Conservation (phyloP, 129 eudicot species). For the Lactuca saligna region DNA sequence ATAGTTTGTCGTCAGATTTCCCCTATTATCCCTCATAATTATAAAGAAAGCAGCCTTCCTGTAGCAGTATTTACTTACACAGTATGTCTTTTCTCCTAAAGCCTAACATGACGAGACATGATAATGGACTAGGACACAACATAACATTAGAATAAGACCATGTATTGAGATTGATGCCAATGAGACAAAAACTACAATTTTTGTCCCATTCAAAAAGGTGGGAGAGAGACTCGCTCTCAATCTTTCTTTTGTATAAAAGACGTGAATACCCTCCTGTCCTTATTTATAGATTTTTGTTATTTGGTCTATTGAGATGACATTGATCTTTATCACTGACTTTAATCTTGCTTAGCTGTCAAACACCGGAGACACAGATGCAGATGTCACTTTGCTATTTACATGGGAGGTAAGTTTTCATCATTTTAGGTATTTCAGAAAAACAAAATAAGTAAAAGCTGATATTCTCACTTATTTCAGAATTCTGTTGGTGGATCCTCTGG, state of each 20-base stretch:
- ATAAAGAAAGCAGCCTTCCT: constrained; percentile 91
- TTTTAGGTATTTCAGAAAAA: too few species aligned
- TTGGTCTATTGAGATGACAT: constrained; percentile 2
- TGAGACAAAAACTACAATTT: too few species aligned
- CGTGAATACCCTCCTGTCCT: background rate
- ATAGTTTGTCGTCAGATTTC: constrained; percentile 94
- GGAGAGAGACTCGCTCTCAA: too few species aligned
- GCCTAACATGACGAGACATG: too few species aligned
- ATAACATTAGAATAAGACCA: too few species aligned
- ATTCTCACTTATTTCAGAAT: constrained; percentile 50
- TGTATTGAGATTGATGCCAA: too few species aligned
- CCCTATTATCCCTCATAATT: constrained; percentile 87
- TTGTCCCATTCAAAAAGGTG: too few species aligned
- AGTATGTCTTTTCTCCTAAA: constrained; percentile 25
- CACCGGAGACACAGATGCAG: constrained; percentile 65
- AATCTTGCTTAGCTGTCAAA: constrained; percentile 62
- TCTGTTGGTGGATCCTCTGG: constrained; percentile 93
- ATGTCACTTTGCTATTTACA: constrained; percentile 88
- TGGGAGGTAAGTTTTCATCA: constrained; percentile 64
- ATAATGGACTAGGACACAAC: too few species aligned
- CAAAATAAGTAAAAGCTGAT: background rate
- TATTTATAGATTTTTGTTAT: background rate
- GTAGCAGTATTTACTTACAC: constrained; percentile 91
- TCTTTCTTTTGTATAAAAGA: background rate
- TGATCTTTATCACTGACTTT: constrained; percentile 18